Evolutionary conservation across 2,329 filamentous ascomycete species (phyloP).

Genomic region (Phyllosticta capitalensis): DNA sequence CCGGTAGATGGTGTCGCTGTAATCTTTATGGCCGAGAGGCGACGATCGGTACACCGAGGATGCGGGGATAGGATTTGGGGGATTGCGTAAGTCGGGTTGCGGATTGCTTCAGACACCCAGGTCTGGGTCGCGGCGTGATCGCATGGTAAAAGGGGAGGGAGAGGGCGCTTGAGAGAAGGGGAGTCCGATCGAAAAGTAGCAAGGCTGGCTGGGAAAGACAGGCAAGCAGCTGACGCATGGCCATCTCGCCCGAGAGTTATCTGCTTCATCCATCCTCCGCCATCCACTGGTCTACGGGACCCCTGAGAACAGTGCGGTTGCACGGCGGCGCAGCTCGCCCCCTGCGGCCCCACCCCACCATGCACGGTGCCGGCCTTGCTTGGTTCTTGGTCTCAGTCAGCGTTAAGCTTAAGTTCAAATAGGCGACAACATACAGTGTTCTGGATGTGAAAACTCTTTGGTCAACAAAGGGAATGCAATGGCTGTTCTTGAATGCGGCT

Average conservation of each 20-base stretch:
- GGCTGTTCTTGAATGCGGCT: not conserved
- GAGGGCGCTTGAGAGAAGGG: not conserved
- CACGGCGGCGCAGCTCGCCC: not conserved
- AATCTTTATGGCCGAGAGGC: not conserved
- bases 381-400: not conserved
- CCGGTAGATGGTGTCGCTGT: not conserved
- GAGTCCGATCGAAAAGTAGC: not conserved
- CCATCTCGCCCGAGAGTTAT: not conserved
- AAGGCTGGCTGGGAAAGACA: not conserved
- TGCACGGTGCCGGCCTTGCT: not conserved
- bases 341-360: not conserved
- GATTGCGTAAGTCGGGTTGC: not conserved
- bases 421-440: not conserved
- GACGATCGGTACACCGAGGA: not conserved
- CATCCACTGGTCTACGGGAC: not conserved
- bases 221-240: not conserved
- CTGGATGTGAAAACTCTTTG: not conserved
- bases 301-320: not conserved
- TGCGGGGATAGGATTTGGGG: not conserved
- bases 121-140: not conserved
- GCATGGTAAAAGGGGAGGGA: not conserved
- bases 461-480: not conserved
- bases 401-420: not conserved
- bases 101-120: not conserved
- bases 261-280: not conserved